A percentile compares a stretch with the other conserved stretches of the same genome.
These are phyloP conservation scores for Acarospora socialis DNA, from an alignment of 2,329 filamentous ascomycete species.

Conservation along the genomic window DNA sequence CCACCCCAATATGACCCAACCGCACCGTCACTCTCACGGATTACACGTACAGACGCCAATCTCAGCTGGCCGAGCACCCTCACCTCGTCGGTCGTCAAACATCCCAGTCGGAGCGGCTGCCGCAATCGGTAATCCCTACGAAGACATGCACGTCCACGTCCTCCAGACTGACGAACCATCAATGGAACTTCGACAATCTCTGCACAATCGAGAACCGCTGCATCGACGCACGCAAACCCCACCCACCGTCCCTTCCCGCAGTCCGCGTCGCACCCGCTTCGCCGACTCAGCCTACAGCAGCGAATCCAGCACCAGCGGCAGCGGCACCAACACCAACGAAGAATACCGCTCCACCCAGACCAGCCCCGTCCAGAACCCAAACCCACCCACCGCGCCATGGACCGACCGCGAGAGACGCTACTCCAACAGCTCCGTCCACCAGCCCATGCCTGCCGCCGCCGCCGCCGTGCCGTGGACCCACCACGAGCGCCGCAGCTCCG, in stretches of 20 bases:
- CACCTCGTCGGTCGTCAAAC: no score
- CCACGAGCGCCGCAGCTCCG: background rate
- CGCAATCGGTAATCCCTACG: slow-evolving; percentile 12
- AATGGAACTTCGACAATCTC: slow-evolving; percentile 9
- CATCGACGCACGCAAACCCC: slow-evolving; percentile 6
- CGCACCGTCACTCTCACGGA: no score
- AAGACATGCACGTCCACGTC: slow-evolving; percentile 13
- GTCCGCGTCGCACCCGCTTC: slow-evolving; percentile 6
- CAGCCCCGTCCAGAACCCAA: slow-evolving; percentile 2
- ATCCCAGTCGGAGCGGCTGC: background rate
- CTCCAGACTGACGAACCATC: slow-evolving; percentile 11
- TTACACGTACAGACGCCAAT: no score
- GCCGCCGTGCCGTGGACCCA: slow-evolving; percentile 12
- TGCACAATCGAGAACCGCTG: slow-evolving; percentile 4
- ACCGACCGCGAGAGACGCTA: slow-evolving; percentile 10
- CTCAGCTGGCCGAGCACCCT: no score
- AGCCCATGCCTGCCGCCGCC: slow-evolving; percentile 1
- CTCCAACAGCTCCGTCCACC: slow-evolving; percentile 3
- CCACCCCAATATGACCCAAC: no score
- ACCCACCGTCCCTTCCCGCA: slow-evolving; percentile 8
- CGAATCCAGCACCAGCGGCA: slow-evolving; percentile 7
- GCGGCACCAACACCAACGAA: slow-evolving; percentile 2
- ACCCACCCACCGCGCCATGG: slow-evolving; percentile 7
- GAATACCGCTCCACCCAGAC: slow-evolving; percentile 7
- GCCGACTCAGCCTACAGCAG: slow-evolving; percentile 4